Conservation (phyloP, 345 rosid species). For the Odontarrhena argentea region DNA sequence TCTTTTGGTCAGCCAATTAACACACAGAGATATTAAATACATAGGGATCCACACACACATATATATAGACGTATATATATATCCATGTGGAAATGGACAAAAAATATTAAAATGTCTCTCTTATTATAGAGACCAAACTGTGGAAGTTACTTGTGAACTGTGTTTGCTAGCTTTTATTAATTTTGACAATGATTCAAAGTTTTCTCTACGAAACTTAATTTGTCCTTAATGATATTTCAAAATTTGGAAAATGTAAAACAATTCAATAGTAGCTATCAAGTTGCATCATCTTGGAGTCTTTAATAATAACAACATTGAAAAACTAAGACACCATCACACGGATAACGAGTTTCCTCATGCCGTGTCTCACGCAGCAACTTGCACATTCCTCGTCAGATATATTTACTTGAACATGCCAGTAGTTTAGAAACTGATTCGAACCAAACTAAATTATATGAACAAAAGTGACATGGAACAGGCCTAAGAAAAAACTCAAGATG, state of each 20-base stretch:
- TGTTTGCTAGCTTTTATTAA: constrained; percentile 21
- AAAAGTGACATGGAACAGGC: constrained; percentile 10
- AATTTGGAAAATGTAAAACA: not conserved
- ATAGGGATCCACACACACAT: constrained; percentile 35
- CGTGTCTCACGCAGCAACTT: constrained; percentile 42
- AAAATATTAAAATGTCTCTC: constrained; percentile 21
- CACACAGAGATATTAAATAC: constrained; percentile 23
- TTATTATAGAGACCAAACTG: constrained; percentile 27
- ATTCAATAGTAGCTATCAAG: constrained; percentile 29
- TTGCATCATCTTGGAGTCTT: constrained; percentile 24
- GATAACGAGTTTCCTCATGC: constrained; percentile 32
- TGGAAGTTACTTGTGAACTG: constrained; percentile 25
- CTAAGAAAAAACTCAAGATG: constrained; percentile 1
- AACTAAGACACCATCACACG: constrained; percentile 27
- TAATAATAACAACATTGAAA: constrained; percentile 7
- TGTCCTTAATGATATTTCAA: constrained; percentile 8
- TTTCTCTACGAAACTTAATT: not conserved
- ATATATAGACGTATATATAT: not conserved
- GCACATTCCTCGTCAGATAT: constrained; percentile 19
- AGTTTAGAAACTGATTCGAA: not conserved
- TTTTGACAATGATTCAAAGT: constrained; percentile 24
- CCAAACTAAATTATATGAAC: not conserved
- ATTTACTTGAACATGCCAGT: not conserved
- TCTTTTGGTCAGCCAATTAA: constrained; percentile 36
- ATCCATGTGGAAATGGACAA: constrained; percentile 28